Conservation (phyloP, 768 basidiomycete species). For the Leccinum subtestaceum region DNA sequence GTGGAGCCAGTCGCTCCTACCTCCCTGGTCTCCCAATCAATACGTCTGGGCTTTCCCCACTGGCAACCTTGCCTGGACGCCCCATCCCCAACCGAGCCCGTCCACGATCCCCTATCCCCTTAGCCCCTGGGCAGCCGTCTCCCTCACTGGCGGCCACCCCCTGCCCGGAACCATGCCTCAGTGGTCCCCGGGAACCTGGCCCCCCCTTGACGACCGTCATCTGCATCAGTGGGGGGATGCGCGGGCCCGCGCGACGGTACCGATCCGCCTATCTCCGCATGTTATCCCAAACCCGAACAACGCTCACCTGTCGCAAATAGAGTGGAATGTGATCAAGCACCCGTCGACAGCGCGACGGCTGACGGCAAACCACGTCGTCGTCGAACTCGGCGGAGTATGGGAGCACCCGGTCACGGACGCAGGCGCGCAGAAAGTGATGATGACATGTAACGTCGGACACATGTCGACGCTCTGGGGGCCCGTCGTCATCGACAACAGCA, state of each 20-base stretch:
- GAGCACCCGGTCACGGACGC: constrained; percentile 23
- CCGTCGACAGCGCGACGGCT: constrained; percentile 32
- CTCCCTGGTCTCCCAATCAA: constrained; percentile 21
- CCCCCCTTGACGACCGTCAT: constrained; percentile 23
- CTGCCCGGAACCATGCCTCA: constrained; percentile 25
- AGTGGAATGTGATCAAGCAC: constrained; percentile 37
- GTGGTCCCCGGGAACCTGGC: constrained; percentile 29
- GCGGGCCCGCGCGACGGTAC: neutral
- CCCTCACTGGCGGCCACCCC: constrained; percentile 22
- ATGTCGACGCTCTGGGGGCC: constrained; percentile 47
- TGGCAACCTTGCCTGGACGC: constrained; percentile 28
- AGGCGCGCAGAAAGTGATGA: constrained; percentile 18
- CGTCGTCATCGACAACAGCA: constrained; percentile 38
- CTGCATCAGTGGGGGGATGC: neutral
- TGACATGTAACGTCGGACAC: constrained; percentile 24
- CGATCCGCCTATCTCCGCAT: neutral
- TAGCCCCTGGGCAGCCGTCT: constrained; percentile 16
- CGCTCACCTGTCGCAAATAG: constrained; percentile 26
- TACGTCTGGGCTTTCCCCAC: constrained; percentile 25
- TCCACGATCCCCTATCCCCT: neutral
- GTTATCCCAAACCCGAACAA: constrained; percentile 34
- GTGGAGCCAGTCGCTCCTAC: neutral
- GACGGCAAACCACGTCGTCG: constrained; percentile 26
- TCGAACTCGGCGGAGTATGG: constrained; percentile 19
- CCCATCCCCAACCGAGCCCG: constrained; percentile 19